Evolutionary conservation across 768 basidiomycete species (phyloP).

Genomic region (Hericium coralloides): DNA sequence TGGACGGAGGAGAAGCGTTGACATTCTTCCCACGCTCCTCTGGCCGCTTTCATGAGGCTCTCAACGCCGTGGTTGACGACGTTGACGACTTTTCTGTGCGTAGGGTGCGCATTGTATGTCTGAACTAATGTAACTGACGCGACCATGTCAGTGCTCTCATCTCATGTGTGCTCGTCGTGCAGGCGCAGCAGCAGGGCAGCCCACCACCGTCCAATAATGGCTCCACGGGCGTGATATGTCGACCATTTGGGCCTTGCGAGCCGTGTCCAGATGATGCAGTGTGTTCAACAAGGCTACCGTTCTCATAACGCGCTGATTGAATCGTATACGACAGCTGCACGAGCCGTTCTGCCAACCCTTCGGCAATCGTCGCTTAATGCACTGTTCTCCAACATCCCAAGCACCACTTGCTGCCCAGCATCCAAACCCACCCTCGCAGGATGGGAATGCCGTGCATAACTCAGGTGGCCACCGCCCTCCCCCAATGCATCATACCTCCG

Average conservation of each 20-base stretch:
- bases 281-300: constrained; percentile 10
- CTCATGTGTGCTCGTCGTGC: constrained; percentile 3
- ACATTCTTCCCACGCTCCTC: constrained; percentile 6
- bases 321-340: constrained; percentile 39
- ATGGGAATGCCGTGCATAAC: not conserved
- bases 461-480: constrained; percentile 4
- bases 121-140: not conserved
- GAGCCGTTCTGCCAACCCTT: constrained; percentile 95
- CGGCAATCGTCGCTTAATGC: constrained; percentile 84
- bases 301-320: not conserved
- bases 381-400: constrained; percentile 44
- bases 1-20: constrained; percentile 1
- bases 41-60: not conserved
- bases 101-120: not conserved
- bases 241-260: constrained; percentile 26
- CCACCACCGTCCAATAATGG: constrained; percentile 7
- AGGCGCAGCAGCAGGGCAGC: not conserved
- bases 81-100: constrained; percentile 1
- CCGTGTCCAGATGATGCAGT: constrained; percentile 35
- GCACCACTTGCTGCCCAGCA: constrained; percentile 16
- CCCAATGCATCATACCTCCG: constrained; percentile 2
- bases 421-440: constrained; percentile 7
- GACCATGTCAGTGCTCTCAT: not conserved
- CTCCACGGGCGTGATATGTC: constrained; percentile 13
- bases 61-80: not conserved